Percentiles rank a stretch among this genome's conserved stretches.
Conservation (phyloP, 352 stramenopile genomes). For the Thraustotheca clavata region DNA sequence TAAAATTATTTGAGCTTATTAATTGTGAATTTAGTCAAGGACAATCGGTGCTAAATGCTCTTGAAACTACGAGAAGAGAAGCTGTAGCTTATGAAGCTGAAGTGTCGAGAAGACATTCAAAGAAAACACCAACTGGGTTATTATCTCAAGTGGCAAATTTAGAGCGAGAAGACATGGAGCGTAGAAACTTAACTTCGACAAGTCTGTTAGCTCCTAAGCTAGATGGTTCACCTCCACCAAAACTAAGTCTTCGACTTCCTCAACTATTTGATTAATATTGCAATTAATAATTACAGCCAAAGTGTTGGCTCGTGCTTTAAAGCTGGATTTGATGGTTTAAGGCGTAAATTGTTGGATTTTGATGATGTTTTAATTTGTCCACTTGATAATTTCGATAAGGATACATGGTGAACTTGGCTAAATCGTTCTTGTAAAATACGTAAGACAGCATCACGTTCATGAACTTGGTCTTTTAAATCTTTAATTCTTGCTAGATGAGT, state of each 20-base stretch:
- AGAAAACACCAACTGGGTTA: neutral
- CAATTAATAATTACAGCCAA: neutral
- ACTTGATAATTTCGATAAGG: neutral
- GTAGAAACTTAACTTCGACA: neutral
- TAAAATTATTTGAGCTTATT: no score
- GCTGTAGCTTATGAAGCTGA: constrained; percentile 10
- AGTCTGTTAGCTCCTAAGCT: neutral
- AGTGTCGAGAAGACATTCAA: neutral
- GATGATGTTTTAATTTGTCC: neutral
- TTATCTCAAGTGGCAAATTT: neutral
- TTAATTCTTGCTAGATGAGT: neutral
- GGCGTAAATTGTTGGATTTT: neutral
- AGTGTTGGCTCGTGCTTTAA: neutral
- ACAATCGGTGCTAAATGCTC: constrained; percentile 45
- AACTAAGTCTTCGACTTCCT: neutral
- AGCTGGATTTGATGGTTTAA: neutral
- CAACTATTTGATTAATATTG: constrained; percentile 3
- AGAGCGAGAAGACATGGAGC: neutral
- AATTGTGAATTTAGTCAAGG: constrained; percentile 19
- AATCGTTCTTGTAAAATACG: neutral
- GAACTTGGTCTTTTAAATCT: neutral
- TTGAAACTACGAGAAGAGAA: constrained; percentile 45
- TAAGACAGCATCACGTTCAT: neutral
- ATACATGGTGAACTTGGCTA: no score
- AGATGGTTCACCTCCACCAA: neutral